These are phyloP conservation scores for Terana coerulea DNA, from an alignment of 768 basidiomycete species.

Conservation along the genomic window DNA sequence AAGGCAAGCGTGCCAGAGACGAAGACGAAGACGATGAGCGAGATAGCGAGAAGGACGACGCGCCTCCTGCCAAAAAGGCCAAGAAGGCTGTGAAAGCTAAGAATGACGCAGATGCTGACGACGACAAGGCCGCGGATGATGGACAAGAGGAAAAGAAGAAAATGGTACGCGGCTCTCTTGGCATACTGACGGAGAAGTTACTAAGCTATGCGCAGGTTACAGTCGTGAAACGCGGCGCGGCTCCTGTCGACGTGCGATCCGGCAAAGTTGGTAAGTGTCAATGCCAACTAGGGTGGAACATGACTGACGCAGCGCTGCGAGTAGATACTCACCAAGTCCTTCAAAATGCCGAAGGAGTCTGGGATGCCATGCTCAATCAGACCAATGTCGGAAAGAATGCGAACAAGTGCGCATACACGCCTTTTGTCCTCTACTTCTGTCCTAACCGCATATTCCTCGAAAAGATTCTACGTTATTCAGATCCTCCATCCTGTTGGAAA, in stretches of 20 bases:
- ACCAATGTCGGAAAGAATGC: conserved; percentile 50
- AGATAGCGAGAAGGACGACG: conserved; percentile 10
- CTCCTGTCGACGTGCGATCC: conserved; percentile 50
- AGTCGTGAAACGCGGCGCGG: conserved; percentile 49
- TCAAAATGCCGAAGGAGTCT: conserved; percentile 35
- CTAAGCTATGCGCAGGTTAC: conserved; percentile 36
- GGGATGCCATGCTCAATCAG: conserved; percentile 65
- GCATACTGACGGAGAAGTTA: conserved; percentile 40
- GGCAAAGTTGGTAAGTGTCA: conserved; percentile 40
- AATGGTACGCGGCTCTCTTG: background rate
- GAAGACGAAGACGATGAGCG: conserved; percentile 16
- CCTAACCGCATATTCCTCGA: background rate
- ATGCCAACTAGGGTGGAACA: background rate
- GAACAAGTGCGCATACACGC: conserved; percentile 37
- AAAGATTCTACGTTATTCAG: conserved; percentile 57
- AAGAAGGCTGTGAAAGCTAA: no score
- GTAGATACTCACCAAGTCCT: conserved; percentile 56
- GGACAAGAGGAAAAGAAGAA: conserved; percentile 19
- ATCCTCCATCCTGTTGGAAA: conserved; percentile 47
- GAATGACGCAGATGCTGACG: conserved; percentile 19
- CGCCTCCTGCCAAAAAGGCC: no score
- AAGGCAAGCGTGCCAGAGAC: conserved; percentile 16
- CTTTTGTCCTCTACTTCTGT: background rate
- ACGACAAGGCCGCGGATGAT: conserved; percentile 19
- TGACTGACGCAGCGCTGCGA: background rate